Conservation (phyloP, 345 rosid genomes). For the Populus simonii region DNA sequence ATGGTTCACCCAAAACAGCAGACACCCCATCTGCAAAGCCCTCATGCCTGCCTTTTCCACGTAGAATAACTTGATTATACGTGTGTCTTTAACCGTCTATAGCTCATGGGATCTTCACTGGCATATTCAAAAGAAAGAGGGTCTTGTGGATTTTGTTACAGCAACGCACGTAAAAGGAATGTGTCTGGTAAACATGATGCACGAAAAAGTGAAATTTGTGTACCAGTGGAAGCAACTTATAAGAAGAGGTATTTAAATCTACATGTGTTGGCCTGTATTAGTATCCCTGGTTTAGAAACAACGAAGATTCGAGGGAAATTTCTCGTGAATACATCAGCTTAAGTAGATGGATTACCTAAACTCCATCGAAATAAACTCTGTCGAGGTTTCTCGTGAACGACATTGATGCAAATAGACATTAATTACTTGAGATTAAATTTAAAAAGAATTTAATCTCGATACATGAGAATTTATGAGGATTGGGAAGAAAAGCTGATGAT, state of each 20-base stretch:
- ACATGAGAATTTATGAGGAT: neutral
- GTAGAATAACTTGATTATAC: constrained; percentile 7
- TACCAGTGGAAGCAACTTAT: neutral
- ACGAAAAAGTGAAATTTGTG: neutral
- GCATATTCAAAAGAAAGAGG: neutral
- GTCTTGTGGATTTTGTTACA: constrained; percentile 17
- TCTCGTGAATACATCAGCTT: too few relatives aligned
- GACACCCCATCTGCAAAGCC: constrained; percentile 22
- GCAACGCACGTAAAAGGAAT: constrained; percentile 18
- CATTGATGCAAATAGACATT: too few relatives aligned
- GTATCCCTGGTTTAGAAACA: too few relatives aligned
- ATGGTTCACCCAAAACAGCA: constrained; percentile 14
- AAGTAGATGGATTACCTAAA: too few relatives aligned
- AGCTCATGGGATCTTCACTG: neutral
- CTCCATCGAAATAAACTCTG: too few relatives aligned
- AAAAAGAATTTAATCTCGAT: neutral
- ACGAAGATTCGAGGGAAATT: too few relatives aligned
- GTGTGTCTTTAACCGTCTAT: constrained; percentile 25
- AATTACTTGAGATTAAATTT: too few relatives aligned
- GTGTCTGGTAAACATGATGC: neutral
- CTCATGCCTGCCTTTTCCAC: constrained; percentile 26
- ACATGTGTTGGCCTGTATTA: too few relatives aligned
- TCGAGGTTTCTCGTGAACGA: too few relatives aligned
- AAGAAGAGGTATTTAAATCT: too few relatives aligned
- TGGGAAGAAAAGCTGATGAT: neutral